phyloP scores from a whole-genome alignment of 2,329 filamentous ascomycete species.

The Aplosporella prunicola region DNA sequence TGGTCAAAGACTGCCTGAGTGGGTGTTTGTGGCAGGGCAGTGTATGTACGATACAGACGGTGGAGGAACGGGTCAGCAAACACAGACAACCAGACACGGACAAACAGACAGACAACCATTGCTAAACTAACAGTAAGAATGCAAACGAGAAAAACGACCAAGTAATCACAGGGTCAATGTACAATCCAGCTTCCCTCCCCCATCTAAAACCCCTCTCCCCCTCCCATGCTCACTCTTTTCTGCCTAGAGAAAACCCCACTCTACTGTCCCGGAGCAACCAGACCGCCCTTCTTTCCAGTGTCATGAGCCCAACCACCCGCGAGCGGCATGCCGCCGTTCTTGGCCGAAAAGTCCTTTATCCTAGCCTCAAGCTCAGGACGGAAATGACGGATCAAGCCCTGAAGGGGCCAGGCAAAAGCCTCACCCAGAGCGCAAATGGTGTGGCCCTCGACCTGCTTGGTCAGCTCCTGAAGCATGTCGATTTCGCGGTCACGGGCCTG shows the following conservation, averaged over 20 bases:
- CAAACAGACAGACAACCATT: too few species aligned
- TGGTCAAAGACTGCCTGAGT: not conserved
- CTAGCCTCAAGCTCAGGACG: slow-evolving; percentile 87
- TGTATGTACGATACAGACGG: too few species aligned
- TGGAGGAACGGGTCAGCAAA: too few species aligned
- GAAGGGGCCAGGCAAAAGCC: slow-evolving; percentile 96
- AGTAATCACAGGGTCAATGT: not conserved
- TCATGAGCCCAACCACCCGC: slow-evolving; percentile 83
- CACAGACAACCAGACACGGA: too few species aligned
- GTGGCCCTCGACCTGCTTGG: slow-evolving; percentile 98
- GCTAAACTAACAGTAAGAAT: not conserved
- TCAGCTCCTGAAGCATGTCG: slow-evolving; percentile 98
- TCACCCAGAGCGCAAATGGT: slow-evolving; percentile 97
- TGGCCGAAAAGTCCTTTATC: slow-evolving; percentile 69
- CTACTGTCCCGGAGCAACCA: slow-evolving; percentile 86
- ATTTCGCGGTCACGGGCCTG: slow-evolving; percentile 85
- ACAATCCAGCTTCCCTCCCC: not conserved
- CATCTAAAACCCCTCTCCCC: not conserved
- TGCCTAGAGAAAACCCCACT: not conserved
- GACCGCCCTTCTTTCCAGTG: slow-evolving; percentile 64
- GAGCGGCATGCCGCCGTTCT: slow-evolving; percentile 63
- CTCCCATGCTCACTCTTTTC: too few species aligned
- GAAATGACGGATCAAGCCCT: slow-evolving; percentile 97
- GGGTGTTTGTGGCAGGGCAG: not conserved
- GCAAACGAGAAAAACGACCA: not conserved